Percentiles rank a stretch among this genome's conserved stretches.
Conservation (phyloP, 192 early-diverging fungal species). For the Obelidium mucronatum region DNA sequence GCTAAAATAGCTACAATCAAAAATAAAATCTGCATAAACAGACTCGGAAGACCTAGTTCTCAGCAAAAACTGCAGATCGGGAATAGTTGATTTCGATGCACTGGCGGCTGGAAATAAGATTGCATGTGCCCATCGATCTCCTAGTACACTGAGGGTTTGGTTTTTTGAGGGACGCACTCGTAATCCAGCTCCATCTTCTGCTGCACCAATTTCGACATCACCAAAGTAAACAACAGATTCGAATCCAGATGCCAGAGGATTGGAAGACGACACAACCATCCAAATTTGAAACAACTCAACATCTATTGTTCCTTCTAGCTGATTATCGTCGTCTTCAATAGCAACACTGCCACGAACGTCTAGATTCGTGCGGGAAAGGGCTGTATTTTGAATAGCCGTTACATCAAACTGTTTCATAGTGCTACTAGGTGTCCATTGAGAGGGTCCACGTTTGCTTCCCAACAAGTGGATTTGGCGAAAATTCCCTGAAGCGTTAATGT, state of each 20-base stretch:
- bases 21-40: conserved; percentile 25
- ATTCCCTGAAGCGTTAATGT: not conserved
- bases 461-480: not conserved
- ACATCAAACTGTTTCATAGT: not conserved
- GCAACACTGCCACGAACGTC: no score
- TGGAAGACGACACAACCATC: not conserved
- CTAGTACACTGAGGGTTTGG: not conserved
- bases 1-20: not conserved
- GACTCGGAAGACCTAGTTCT: no score
- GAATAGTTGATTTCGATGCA: no score
- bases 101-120: no score
- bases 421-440: not conserved
- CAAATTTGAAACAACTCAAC: not conserved
- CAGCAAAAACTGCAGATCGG: no score
- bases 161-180: not conserved
- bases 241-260: no score
- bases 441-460: not conserved
- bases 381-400: no score
- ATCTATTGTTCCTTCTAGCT: not conserved
- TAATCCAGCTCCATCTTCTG: conserved; percentile 8
- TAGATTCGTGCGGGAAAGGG: no score
- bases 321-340: not conserved
- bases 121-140: not conserved
- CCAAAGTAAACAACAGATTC: not conserved
- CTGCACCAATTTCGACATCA: conserved; percentile 10